Base-by-base conservation (phyloP, 2,329 filamentous ascomycete genomes). In the Verticillium isaacii region DNA sequence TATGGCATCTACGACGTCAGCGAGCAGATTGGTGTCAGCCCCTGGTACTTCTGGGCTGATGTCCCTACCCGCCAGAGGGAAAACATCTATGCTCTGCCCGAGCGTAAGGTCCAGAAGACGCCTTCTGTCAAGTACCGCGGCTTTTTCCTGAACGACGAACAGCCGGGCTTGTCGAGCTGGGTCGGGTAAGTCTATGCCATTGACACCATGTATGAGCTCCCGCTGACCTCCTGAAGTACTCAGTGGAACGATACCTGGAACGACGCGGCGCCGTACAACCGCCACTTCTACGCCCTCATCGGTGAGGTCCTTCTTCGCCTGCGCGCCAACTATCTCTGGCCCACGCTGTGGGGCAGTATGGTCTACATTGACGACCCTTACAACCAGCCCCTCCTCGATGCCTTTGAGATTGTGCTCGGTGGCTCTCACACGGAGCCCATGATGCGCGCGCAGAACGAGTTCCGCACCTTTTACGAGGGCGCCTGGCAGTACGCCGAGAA, bases 251-350 rank as follows among this genome's bases (percentile, higher is more conserved):
- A 80, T 61, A 79, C 78, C 0, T 75, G 74, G n/a, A 78, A 77
- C 62, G 75, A 79, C 37, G 75, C 77, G 3, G 63, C 74, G 5
- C 80, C 80, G 2, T 84, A 80, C 64, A 85, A 84, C 61, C 78
- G 83, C n/a, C 80, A 84, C 4, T 90, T 92, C 71, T 91, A 92
- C 73, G 76, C 82, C 4, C 82, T 84, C 23, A 84, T 92, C 23
- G 91, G 90, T 64, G 90, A 92, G 74, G 78, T 92, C 1, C 75
- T 92, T 1, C 82, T 92, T 6, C 82, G 90, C 7, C 79, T 90
- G 32, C 82, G 85, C 41, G 89, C 89, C 17, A 92, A 92, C 72
- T 92, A 91, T 68, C 77, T 92, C 58, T 92, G 90, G 89, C 90
- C 89, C 0, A 83, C 88, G 1, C 79, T 85, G 70, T 92, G 89